Evolutionary conservation across 768 basidiomycete species (phyloP), one percentile per base, ranked within the genome.

Genomic region (Boletales sp.): DNA sequence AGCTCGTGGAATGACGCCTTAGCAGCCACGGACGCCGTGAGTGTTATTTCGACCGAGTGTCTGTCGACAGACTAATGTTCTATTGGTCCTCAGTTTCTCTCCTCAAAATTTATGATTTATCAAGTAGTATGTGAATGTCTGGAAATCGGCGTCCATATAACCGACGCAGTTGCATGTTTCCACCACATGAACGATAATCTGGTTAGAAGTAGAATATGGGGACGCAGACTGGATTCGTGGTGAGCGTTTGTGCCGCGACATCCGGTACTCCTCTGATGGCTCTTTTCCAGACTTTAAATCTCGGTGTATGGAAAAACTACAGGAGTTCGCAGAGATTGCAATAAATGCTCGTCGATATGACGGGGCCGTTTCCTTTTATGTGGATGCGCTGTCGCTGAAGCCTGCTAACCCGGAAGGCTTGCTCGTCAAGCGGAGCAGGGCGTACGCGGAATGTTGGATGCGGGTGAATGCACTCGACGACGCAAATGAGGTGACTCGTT

Each of bases 111-210:
- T 4, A 8, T 13, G 5, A 40, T 47, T 1, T 51, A 44, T 19
- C 38, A 13, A 1, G 43, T 3, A 0, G 9, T 54, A 11, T 54
- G 53, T 18, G 42, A 44, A 10, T 8, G 13, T 13, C 38, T 54
- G 5, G 43, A 44, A 38, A 27, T 3, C 6, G 14, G 11, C 4
- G 19, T 18, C 27, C 14, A 32, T 14, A 2, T 44, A 4, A 10
- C 5, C 3, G 43, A 55, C 0, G 54, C 44, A 1, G 12, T 24
- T 8, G 40, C 48, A 4, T 55, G 54, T 41, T 38, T 49, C 44
- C 36, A 36, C 8, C 32, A 40, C 43, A 46, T 56, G 48, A 11
- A 8, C 1, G 14, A 2, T 11, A 40, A 53, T 36, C n/a, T 42
- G 17, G 21, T 4, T 5, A 5, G 29, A 41, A 32, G n/a, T 4